Percentiles rank a stretch among this genome's conserved stretches.
phyloP scores from a whole-genome alignment of 495 filamentous ascomycete species.

The Evernia prunastri region DNA sequence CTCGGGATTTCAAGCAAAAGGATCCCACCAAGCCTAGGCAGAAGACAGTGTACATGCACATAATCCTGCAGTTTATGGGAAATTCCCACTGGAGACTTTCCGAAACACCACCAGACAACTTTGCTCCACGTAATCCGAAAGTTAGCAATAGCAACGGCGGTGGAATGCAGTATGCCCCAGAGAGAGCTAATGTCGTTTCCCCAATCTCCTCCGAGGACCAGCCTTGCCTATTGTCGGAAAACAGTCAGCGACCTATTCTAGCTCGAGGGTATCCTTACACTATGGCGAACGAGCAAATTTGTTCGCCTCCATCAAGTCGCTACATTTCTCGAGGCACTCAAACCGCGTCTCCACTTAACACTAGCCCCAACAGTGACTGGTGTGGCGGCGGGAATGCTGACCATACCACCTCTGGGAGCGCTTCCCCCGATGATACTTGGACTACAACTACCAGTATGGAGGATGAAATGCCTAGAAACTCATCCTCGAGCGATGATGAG shows the following conservation, averaged over 20 bases:
- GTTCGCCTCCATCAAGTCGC: neutral
- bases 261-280: neutral
- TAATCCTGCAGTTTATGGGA: slow-evolving; percentile 3
- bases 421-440: neutral
- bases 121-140: neutral
- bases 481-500: neutral
- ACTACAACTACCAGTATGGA: neutral
- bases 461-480: neutral
- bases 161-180: neutral
- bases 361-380: neutral
- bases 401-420: neutral
- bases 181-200: neutral
- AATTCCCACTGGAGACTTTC: neutral
- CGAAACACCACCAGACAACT: neutral
- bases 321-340: slow-evolving; percentile 3
- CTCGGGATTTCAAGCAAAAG: slow-evolving; percentile 1
- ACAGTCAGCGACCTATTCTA: neutral
- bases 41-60: neutral
- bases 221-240: neutral
- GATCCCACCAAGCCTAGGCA: neutral
- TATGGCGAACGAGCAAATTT: neutral
- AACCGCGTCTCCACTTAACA: neutral
- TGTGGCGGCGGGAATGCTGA: neutral
- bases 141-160: neutral
- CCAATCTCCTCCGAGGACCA: neutral